Conservation (phyloP, 2,329 filamentous ascomycete genomes). For the Trichoderma simmonsii region DNA sequence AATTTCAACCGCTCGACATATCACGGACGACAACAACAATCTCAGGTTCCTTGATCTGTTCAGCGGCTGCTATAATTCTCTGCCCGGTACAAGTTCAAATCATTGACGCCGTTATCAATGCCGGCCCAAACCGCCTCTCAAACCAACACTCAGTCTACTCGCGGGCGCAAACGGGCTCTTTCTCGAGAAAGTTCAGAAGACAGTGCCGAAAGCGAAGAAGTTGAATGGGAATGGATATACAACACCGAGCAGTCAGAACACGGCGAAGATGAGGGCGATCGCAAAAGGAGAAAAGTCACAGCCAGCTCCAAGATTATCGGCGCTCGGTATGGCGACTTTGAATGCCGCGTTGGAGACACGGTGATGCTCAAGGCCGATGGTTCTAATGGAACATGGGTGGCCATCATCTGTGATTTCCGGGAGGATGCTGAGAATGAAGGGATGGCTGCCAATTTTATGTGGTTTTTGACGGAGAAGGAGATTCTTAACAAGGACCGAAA, state of each 20-base stretch:
- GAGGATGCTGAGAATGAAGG: conserved; percentile 63
- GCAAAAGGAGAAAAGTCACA: conserved; percentile 36
- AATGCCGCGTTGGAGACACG: conserved; percentile 76
- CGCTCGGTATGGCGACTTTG: conserved; percentile 76
- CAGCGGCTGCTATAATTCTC: neutral
- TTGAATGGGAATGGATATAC: conserved; percentile 80
- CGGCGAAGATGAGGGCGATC: conserved; percentile 30
- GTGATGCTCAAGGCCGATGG: conserved; percentile 87
- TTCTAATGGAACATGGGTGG: conserved; percentile 85
- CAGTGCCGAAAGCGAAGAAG: conserved; percentile 71
- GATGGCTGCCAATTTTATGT: conserved; percentile 87
- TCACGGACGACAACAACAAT: neutral
- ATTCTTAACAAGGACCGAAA: conserved; percentile 82
- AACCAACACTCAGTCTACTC: conserved; percentile 22
- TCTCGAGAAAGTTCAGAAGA: conserved; percentile 78
- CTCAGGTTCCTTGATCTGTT: neutral
- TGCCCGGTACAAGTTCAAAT: neutral
- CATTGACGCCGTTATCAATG: conserved; percentile 25
- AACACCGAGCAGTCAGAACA: conserved; percentile 33
- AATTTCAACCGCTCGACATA: neutral
- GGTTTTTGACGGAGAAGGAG: conserved; percentile 91
- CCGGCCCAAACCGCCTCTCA: conserved; percentile 23
- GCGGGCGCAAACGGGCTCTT: conserved; percentile 22
- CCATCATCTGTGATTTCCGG: conserved; percentile 78
- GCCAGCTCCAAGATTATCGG: conserved; percentile 62